Evolutionary conservation across 2,329 filamentous ascomycete genomes (phyloP).

Genomic region (Colletotrichum nymphaeae): DNA sequence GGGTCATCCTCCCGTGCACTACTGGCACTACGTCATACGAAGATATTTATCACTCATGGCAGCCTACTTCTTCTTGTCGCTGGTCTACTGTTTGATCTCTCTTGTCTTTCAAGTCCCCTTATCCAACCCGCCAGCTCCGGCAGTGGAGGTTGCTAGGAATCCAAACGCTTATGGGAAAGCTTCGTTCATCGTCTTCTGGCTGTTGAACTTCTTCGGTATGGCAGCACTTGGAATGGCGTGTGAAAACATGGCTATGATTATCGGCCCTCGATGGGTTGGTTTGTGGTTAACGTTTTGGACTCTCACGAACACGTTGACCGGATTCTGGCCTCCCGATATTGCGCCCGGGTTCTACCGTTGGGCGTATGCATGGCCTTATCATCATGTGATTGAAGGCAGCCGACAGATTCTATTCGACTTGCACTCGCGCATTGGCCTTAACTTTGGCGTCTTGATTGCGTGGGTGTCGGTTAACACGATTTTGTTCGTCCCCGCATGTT

Average conservation of each 20-base stretch:
- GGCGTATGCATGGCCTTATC: slow-evolving; percentile 28
- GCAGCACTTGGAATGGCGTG: slow-evolving; percentile 23
- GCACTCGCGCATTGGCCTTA: slow-evolving; percentile 22
- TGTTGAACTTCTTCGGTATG: slow-evolving; percentile 26
- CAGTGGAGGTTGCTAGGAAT: slow-evolving; percentile 8
- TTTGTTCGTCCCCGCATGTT: slow-evolving; percentile 14
- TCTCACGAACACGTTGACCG: slow-evolving; percentile 20
- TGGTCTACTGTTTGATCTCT: slow-evolving; percentile 16
- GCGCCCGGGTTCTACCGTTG: slow-evolving; percentile 23
- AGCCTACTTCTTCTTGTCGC: slow-evolving; percentile 17
- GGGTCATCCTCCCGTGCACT: slow-evolving; percentile 25
- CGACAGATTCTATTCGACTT: slow-evolving; percentile 24
- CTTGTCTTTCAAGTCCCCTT: slow-evolving; percentile 24
- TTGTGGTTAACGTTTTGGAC: slow-evolving; percentile 24
- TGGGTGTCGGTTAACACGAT: slow-evolving; percentile 17
- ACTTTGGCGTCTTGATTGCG: slow-evolving; percentile 13
- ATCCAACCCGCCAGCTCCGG: slow-evolving; percentile 14
- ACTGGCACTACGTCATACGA: slow-evolving; percentile 27
- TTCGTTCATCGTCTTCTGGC: slow-evolving; percentile 21
- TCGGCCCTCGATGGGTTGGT: slow-evolving; percentile 22
- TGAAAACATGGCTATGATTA: slow-evolving; percentile 28
- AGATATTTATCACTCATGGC: slow-evolving; percentile 16
- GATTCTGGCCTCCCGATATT: slow-evolving; percentile 23
- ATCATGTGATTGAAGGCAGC: slow-evolving; percentile 24
- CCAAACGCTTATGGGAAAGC: slow-evolving; percentile 18